Evolutionary conservation across 805 yeast genomes (phyloP), one percentile per base, ranked within the genome.

Genomic region (Metschnikowia colocasiae): DNA sequence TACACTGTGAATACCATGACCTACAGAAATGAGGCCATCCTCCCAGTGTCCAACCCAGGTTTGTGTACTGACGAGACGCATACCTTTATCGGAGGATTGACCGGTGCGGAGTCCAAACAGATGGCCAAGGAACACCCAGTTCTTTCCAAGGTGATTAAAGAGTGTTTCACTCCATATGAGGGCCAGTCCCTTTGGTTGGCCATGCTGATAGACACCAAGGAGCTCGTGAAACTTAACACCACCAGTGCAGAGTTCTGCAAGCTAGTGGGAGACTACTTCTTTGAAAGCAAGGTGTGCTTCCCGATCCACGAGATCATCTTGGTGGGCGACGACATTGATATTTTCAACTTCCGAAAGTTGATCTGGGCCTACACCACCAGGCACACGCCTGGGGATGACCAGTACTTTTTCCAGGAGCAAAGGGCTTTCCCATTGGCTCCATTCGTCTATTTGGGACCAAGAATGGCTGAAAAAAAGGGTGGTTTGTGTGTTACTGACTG

Each of bases 1-100:
- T 60, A 59, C 39, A 55, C 59, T 3, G 59, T 61, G 10, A 46
- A 59, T 7, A 30, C 51, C 8, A 56, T 61, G 33, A 51, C 55
- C 12, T 53, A 59, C 46, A 57, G 64, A 45, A 51, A 59, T 45
- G 49, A 57, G 31, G 53, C 63, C 3, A 60, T 59, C 19, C 27
- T 61, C 18, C 64, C 65, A 4, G 58, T 59, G 9, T 60, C 60
- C 2, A 57, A 55, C 36, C 64, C 63, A n/a, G 64, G 63, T 8
- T 38, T 57, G 31, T 52, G 55, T 22, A 46, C 59, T 6, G 65
- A 61, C 43, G 65, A 61, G 41, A 59, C 64, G 6, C 64, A 61
- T 40, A 60, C 63, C 0, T 53, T 60, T 15, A 59, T 60, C 50
- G 64, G 63, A 19, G 57, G 58, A 3, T 50, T 59, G 20, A 44